Evolutionary conservation across 2,329 filamentous ascomycete species (phyloP), one percentile per base, ranked within the genome.

Genomic region (Pseudocercospora macadamiae): DNA sequence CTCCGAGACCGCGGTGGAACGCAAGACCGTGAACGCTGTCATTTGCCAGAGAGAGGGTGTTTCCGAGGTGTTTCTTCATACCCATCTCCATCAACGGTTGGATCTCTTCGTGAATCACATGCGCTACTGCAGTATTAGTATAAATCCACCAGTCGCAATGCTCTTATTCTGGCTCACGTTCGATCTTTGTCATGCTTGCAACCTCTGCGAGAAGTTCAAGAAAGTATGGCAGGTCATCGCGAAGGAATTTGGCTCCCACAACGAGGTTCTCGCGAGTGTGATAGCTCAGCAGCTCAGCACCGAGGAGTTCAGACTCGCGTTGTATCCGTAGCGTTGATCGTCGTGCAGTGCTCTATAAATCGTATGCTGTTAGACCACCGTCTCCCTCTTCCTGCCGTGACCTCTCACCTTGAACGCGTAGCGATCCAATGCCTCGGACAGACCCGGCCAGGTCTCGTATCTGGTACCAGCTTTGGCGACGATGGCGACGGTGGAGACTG

Each of bases 191-290:
- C 79, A 90, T 82, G 62, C 89, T 87, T 72, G 95, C 83, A 71
- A 97, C 90, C 83, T 99, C 96, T 73, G 89, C 91, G 69, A 99
- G 85, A 66, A 99, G 84, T 83, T 99, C 95, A 72, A 92, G 86
- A 77, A 96, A 99, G 86, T 97, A 99, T 68, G 95, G 95, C 68
- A 99, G 87, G 76, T 99, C 93, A 75, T 95, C 88, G 75, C 91
- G 88, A 68, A 99, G 86, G 84, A 99, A 99, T 82, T 89, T 96
- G 75, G 95, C 91, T 78, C 93, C 88, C 72, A 99, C 81, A 61
- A 99, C 87, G 64, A 99, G 81, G 74, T 92, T 92, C 83, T 99
- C 95, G 74, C 93, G 89, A 70, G 91, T 93, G 81, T 97, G 92
- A 78, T 90, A 91, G 66, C 93, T 83, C 70, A 82, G 84, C 80